A percentile compares a stretch with the other conserved stretches of the same genome.
phyloP scores from a whole-genome alignment of 1,139 yeast genomes.

The Pichia sp. region DNA sequence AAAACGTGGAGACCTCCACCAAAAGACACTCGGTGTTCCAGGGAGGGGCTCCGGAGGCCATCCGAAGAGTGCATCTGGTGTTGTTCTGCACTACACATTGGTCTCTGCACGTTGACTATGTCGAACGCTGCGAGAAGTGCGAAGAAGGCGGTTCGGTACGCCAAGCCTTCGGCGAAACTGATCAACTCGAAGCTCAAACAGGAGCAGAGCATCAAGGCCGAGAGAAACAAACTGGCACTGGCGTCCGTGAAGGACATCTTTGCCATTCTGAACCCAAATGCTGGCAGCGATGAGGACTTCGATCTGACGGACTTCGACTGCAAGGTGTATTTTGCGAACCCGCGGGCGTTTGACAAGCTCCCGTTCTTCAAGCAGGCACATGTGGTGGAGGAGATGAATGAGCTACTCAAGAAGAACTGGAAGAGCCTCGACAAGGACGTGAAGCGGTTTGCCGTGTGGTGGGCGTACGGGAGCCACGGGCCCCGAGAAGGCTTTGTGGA shows the following conservation, averaged over 20 bases:
- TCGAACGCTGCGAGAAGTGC: neutral
- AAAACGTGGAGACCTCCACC: too few relatives aligned
- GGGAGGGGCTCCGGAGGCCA: too few relatives aligned
- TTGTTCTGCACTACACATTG: neutral
- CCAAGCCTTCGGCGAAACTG: conserved; percentile 25
- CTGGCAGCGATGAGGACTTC: conserved; percentile 33
- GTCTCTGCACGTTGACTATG: neutral
- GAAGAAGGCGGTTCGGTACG: conserved; percentile 12
- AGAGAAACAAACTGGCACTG: conserved; percentile 30
- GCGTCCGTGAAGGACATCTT: conserved; percentile 32
- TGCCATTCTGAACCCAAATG: conserved; percentile 28
- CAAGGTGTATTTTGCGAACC: conserved; percentile 45
- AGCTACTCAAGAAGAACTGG: conserved; percentile 53
- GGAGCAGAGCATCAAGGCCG: conserved; percentile 27
- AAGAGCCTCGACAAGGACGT: conserved; percentile 39
- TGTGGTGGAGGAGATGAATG: conserved; percentile 47
- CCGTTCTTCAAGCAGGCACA: conserved; percentile 57
- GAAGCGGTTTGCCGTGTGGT: conserved; percentile 51
- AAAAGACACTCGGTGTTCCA: too few relatives aligned
- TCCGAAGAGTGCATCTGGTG: too few relatives aligned
- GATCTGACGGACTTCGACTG: conserved; percentile 48
- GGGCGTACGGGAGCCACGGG: conserved; percentile 64
- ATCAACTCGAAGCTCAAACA: conserved; percentile 25
- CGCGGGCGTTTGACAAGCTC: conserved; percentile 41
- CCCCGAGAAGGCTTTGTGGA: conserved; percentile 51